Evolutionary conservation across 306 rosid genomes (phyloP), one percentile per base, ranked within the genome.

Genomic region (Abrus pulchellus): DNA sequence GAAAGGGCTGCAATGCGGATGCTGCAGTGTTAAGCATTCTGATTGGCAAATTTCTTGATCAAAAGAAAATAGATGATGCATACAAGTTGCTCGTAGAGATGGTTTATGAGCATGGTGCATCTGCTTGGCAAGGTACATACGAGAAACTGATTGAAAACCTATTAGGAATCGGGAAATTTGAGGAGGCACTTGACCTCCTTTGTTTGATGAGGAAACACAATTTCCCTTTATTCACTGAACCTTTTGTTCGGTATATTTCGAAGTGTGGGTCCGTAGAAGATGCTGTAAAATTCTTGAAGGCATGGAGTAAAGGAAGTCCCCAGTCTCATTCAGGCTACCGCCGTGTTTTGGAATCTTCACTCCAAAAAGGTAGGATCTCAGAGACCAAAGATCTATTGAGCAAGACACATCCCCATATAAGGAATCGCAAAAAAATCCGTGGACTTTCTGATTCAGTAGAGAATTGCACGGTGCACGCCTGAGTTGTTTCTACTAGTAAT

Each of bases 191-290:
- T 60, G 49, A 84, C 40, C 91, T 93, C 64, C 91, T 93, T 77
- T 65, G 83, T 20, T 82, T 91, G 83, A 93, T 91, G 97, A 89
- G 86, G 89, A 81, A 68, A 75, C 93, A 93, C 69, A 85, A 86
- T 6, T 83, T 87, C 80, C 88, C 94, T 44, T 91, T 97, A 28
- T 87, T 66, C 79, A 75, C 79, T 0, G 85, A 88, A 30, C 95
- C 97, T 5, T 82, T 91, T 80, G 82, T 90, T 53, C 83, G 4
- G 45, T 91, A 88, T 65, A 84, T 95, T 75, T 89, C 94, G 3
- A 90, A 90, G 89, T 87, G 43, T 86, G 99, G 99, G 83, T 85
- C 97, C 0, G 92, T 90, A 79, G 90, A 88, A 78, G 94, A 93
- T 87, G 99, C 97, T 20, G 90, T 63, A 52, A 87, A 88, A 1